Evolutionary conservation across 768 basidiomycete genomes (phyloP).

Genomic region (Lactarius vividus): DNA sequence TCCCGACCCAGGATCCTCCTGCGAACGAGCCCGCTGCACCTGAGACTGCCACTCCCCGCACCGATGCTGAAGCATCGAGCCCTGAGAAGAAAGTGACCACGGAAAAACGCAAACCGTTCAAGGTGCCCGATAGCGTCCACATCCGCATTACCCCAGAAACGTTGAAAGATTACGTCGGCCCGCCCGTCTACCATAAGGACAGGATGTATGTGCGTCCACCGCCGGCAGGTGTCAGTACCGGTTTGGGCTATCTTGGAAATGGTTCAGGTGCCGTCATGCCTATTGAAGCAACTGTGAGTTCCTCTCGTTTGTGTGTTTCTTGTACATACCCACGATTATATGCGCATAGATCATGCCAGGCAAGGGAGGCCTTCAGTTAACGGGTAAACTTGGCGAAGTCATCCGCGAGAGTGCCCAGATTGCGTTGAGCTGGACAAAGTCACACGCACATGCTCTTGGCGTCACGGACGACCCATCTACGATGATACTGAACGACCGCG

Average conservation of each 20-base stretch:
- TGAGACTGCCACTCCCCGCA: constrained; percentile 29
- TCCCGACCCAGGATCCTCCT: constrained; percentile 53
- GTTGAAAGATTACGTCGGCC: constrained; percentile 94
- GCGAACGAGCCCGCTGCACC: constrained; percentile 39
- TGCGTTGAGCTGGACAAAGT: constrained; percentile 88
- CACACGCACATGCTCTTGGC: constrained; percentile 85
- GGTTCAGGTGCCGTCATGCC: constrained; percentile 97
- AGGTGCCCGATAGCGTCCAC: constrained; percentile 74
- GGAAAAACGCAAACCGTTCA: constrained; percentile 71
- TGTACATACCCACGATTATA: not conserved
- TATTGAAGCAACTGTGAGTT: constrained; percentile 85
- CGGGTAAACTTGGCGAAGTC: constrained; percentile 97
- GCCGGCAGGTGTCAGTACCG: constrained; percentile 92
- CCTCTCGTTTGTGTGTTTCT: not conserved
- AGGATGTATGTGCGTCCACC: constrained; percentile 78
- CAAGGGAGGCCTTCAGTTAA: constrained; percentile 86
- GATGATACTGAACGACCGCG: constrained; percentile 79
- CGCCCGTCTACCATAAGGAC: constrained; percentile 93
- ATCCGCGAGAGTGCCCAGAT: constrained; percentile 97
- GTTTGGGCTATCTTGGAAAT: constrained; percentile 93
- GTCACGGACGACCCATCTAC: constrained; percentile 71
- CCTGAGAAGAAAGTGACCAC: constrained; percentile 62
- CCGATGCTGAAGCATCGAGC: constrained; percentile 24
- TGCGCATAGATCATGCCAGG: constrained; percentile 84
- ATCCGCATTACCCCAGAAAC: constrained; percentile 83